Conservation (phyloP, 768 basidiomycete species). For the Panaeolus cyanescens region DNA sequence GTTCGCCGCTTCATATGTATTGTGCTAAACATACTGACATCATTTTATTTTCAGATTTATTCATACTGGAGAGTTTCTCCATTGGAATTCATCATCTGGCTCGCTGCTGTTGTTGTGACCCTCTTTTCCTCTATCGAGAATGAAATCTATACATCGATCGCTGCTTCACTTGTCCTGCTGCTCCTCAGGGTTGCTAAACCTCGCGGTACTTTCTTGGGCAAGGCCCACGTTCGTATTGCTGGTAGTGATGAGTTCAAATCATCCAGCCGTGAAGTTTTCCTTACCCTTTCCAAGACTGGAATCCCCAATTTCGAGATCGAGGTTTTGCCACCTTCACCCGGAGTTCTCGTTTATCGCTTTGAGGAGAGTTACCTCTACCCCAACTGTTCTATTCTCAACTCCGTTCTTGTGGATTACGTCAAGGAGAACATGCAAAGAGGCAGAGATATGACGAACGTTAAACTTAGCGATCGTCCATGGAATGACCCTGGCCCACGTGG, state of each 20-base stretch:
- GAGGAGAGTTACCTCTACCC: slow-evolving; percentile 91
- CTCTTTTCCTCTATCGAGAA: slow-evolving; percentile 94
- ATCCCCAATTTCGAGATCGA: slow-evolving; percentile 70
- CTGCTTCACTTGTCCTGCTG: slow-evolving; percentile 76
- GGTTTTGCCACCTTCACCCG: slow-evolving; percentile 79
- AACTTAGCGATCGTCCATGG: slow-evolving; percentile 82
- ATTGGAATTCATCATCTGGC: slow-evolving; percentile 88
- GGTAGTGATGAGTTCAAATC: slow-evolving; percentile 31
- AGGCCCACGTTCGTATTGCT: slow-evolving; percentile 60
- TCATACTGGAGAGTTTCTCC: slow-evolving; percentile 94
- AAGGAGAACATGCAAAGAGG: slow-evolving; percentile 77
- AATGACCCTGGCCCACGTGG: slow-evolving; percentile 85
- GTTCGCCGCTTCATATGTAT: neutral
- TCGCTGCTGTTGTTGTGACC: slow-evolving; percentile 84
- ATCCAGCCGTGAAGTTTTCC: slow-evolving; percentile 73
- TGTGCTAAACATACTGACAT: neutral
- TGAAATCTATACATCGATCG: slow-evolving; percentile 87
- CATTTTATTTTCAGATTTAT: slow-evolving; percentile 54
- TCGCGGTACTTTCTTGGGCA: slow-evolving; percentile 89
- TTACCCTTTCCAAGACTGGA: slow-evolving; percentile 67
- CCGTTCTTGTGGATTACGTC: slow-evolving; percentile 77
- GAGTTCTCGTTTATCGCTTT: slow-evolving; percentile 88
- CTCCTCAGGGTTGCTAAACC: slow-evolving; percentile 87
- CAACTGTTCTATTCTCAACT: slow-evolving; percentile 70
- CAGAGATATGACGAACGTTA: slow-evolving; percentile 66